Evolutionary conservation across 805 yeast genomes (phyloP).

Genomic region (Candida hispaniensis): DNA sequence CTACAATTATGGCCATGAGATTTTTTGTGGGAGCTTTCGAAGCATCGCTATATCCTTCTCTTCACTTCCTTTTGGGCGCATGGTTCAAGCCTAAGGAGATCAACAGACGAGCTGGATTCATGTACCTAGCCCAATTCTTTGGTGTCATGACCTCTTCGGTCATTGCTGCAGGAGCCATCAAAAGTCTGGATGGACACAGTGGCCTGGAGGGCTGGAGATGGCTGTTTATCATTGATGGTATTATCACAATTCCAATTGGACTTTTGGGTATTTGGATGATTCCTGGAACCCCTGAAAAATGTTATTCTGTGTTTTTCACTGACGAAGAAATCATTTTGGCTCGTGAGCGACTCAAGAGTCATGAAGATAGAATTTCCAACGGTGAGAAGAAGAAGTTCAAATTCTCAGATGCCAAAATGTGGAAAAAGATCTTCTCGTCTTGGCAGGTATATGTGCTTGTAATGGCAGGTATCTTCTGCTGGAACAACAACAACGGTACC

Average conservation of each 20-base stretch:
- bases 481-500: constrained; percentile 45
- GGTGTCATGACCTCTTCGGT: constrained; percentile 53
- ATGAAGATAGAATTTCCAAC: constrained; percentile 14
- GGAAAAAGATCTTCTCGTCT: constrained; percentile 43
- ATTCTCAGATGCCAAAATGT: constrained; percentile 35
- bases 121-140: constrained; percentile 49
- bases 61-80: constrained; percentile 34
- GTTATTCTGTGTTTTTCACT: constrained; percentile 42
- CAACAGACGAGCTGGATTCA: constrained; percentile 47
- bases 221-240: constrained; percentile 57
- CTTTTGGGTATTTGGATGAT: constrained; percentile 42
- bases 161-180: constrained; percentile 45
- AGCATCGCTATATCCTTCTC: constrained; percentile 48
- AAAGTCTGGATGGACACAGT: constrained; percentile 36
- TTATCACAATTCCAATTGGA: constrained; percentile 47
- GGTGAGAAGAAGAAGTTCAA: constrained; percentile 16
- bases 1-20: constrained; percentile 47
- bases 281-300: constrained; percentile 55
- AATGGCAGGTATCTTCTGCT: constrained; percentile 46
- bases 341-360: constrained; percentile 32
- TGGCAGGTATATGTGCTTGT: constrained; percentile 52
- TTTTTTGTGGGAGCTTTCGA: constrained; percentile 60
- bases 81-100: constrained; percentile 48
- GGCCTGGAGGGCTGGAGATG: constrained; percentile 62
- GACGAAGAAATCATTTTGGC: constrained; percentile 48